Evolutionary conservation across 2,329 filamentous ascomycete species (phyloP).

Genomic region (Penicillium decumbens): DNA sequence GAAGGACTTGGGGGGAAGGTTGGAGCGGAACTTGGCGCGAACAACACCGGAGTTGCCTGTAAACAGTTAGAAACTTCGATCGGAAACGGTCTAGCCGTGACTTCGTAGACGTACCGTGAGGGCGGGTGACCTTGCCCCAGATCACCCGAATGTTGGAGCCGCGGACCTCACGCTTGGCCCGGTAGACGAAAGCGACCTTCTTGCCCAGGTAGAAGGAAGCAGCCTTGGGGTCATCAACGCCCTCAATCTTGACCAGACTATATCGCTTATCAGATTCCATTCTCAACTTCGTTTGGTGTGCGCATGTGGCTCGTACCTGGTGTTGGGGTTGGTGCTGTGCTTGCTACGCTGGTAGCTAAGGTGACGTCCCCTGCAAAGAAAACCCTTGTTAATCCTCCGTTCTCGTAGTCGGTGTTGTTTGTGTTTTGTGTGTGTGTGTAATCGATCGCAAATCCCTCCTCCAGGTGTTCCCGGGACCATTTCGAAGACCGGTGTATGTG

Average conservation of each 20-base stretch:
- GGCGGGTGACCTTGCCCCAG: slow-evolving; percentile 96
- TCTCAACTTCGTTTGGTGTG: slow-evolving; percentile 8
- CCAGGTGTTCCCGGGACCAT: slow-evolving; percentile 10
- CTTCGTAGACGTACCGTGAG: slow-evolving; percentile 66
- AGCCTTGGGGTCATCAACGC: slow-evolving; percentile 83
- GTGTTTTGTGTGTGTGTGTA: slow-evolving; percentile 1
- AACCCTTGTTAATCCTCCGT: slow-evolving; percentile 34
- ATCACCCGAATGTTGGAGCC: slow-evolving; percentile 98
- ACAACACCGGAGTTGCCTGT: slow-evolving; percentile 95
- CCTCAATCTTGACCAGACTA: slow-evolving; percentile 96
- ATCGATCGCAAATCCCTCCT: slow-evolving; percentile 2
- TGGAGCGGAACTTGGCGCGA: slow-evolving; percentile 92
- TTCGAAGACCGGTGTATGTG: slow-evolving; percentile 18
- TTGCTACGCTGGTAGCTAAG: slow-evolving; percentile 96
- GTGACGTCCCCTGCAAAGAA: slow-evolving; percentile 77
- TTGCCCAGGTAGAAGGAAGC: slow-evolving; percentile 99
- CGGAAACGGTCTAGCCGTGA: not conserved
- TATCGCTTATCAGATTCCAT: slow-evolving; percentile 27
- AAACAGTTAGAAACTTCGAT: slow-evolving; percentile 5
- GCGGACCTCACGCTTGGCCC: slow-evolving; percentile 86
- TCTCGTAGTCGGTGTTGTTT: slow-evolving; percentile 9
- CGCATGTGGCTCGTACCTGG: slow-evolving; percentile 46
- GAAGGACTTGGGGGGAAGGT: slow-evolving; percentile 95
- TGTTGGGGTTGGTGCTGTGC: slow-evolving; percentile 84
- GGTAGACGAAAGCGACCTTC: slow-evolving; percentile 98